A percentile compares a stretch with the other conserved stretches of the same genome.
These are phyloP conservation scores for Ophiosphaerella korrae DNA, from an alignment of 2,329 filamentous ascomycete genomes.

Conservation along the genomic window DNA sequence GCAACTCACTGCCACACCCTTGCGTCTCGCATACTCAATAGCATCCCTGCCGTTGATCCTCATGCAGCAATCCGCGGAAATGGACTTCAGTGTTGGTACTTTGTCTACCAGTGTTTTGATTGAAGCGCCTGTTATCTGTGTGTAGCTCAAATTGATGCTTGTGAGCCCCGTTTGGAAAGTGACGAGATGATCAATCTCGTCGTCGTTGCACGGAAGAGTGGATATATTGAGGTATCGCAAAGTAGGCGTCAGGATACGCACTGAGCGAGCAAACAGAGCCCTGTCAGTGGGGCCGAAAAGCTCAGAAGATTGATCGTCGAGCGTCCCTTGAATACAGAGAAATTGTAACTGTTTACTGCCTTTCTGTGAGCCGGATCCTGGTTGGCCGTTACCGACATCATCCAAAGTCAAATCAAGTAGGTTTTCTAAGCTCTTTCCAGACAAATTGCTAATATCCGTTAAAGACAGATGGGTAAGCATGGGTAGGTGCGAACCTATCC, in stretches of 20 bases:
- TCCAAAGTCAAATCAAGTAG: constrained; percentile 15
- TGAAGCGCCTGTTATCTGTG: constrained; percentile 48
- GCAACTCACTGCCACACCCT: constrained; percentile 35
- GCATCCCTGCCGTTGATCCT: constrained; percentile 47
- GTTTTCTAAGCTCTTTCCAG: constrained; percentile 3
- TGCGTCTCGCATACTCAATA: constrained; percentile 46
- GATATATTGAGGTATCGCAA: constrained; percentile 24
- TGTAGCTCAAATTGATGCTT: constrained; percentile 43
- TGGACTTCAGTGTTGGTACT: constrained; percentile 28
- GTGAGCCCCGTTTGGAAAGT: constrained; percentile 21
- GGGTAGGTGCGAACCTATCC: constrained; percentile 6
- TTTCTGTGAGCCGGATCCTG: too few relatives aligned
- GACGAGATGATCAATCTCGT: constrained; percentile 35
- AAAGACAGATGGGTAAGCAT: constrained; percentile 26
- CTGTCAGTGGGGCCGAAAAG: constrained; percentile 9
- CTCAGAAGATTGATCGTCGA: neutral
- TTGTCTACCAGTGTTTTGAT: constrained; percentile 46
- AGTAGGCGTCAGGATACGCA: constrained; percentile 28
- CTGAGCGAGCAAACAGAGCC: constrained; percentile 18
- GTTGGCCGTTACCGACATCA: too few relatives aligned
- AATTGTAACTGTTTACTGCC: constrained; percentile 5
- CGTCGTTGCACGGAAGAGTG: constrained; percentile 31
- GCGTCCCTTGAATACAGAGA: constrained; percentile 7
- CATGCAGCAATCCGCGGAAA: constrained; percentile 45
- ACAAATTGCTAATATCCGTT: constrained; percentile 11